phyloP scores from a whole-genome alignment of 805 yeast species.

The Yarrowia sp. region DNA sequence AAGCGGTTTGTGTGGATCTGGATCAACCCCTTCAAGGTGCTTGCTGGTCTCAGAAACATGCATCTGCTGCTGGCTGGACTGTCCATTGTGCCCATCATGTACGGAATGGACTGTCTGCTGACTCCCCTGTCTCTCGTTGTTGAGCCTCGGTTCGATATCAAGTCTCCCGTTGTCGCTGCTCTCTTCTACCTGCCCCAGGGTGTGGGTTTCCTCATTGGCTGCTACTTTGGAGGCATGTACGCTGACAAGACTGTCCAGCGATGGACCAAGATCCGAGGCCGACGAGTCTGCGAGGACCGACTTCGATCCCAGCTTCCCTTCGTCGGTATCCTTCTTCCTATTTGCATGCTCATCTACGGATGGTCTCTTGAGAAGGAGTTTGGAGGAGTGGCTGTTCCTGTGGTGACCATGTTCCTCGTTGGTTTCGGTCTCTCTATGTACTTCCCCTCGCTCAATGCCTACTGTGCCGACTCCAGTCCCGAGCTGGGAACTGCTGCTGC shows the following conservation, averaged over 20 bases:
- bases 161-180: constrained; percentile 58
- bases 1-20: constrained; percentile 54
- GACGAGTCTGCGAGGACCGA: constrained; percentile 62
- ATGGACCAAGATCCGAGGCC: constrained; percentile 53
- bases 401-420: constrained; percentile 56
- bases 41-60: constrained; percentile 54
- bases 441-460: constrained; percentile 62
- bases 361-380: constrained; percentile 58
- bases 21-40: constrained; percentile 58
- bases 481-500: constrained; percentile 60
- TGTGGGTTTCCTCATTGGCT: constrained; percentile 59
- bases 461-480: constrained; percentile 66
- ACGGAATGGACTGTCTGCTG: constrained; percentile 59
- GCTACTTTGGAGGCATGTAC: constrained; percentile 60
- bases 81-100: constrained; percentile 53
- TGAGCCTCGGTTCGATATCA: constrained; percentile 61
- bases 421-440: constrained; percentile 61
- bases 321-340: constrained; percentile 57
- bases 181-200: constrained; percentile 66
- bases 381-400: constrained; percentile 65
- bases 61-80: constrained; percentile 48
- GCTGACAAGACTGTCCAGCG: constrained; percentile 59
- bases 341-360: constrained; percentile 58
- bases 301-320: constrained; percentile 54
- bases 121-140: constrained; percentile 65